phyloP scores from a whole-genome alignment of 2,329 filamentous ascomycete species.

The Fusarium guadeloupense region DNA sequence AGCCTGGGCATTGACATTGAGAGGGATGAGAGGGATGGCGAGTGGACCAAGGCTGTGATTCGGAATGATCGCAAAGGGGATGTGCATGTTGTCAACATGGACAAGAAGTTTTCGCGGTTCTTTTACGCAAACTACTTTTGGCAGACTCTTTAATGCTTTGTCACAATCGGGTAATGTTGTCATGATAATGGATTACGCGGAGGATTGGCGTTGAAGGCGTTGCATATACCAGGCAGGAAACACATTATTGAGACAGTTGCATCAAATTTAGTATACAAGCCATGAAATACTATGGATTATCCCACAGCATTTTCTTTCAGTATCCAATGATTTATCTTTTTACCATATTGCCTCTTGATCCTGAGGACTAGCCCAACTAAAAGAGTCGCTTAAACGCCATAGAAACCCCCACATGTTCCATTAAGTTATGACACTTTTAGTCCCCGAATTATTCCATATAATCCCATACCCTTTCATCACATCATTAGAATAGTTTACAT shows the following conservation, averaged over 20 bases:
- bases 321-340: background rate
- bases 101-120: conserved; percentile 88
- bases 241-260: background rate
- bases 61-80: conserved; percentile 88
- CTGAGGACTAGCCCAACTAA: background rate
- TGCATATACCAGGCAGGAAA: conserved; percentile 34
- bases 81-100: conserved; percentile 93
- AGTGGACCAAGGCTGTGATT: conserved; percentile 86
- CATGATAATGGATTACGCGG: conserved; percentile 15
- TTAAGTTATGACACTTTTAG: conserved; percentile 8
- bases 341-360: background rate
- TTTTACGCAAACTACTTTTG: conserved; percentile 98
- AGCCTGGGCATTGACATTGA: conserved; percentile 91
- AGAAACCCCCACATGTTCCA: background rate
- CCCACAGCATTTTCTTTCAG: background rate
- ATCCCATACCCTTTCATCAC: conserved; percentile 20
- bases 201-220: conserved; percentile 28
- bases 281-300: background rate
- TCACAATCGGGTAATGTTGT: background rate
- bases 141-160: conserved; percentile 72
- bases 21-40: conserved; percentile 74
- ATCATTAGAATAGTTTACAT: conserved; percentile 33
- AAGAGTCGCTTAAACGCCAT: conserved; percentile 20
- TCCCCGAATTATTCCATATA: background rate
- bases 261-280: background rate